Evolutionary conservation across 257 asterid species (phyloP), one percentile per base, ranked within the genome.

Genomic region (Jacaranda copaia): DNA sequence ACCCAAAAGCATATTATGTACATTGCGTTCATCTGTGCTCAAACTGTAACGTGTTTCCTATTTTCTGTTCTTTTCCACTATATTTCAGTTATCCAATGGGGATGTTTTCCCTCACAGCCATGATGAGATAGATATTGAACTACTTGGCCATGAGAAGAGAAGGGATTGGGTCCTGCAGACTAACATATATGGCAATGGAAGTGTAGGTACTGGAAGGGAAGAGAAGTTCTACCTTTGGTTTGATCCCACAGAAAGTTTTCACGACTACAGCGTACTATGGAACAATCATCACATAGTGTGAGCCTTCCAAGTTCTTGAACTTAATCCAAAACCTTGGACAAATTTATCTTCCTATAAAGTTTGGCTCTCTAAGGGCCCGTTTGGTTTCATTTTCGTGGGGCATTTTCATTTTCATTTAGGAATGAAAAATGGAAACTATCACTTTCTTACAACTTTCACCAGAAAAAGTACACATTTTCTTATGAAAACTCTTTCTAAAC

Each of bases 211-310:
- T 0, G 97, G 97, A 68, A 81, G 97, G 51, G 98, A 91, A 81
- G 98, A 93, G 80, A 93, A 93, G 70, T 80, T 93, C 73, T 88
- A 91, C 90, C 93, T 91, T 10, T 93, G 98, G 98, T 93, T 93
- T 62, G 97, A 93, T 77, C 98, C 97, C 5, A 93, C 97, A 7
- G 70, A 73, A 40, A 74, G 56, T 46, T 93, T 86, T 65, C 98
- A 93, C 75, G 90, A 89, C 79, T 93, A 91, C 72, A 84, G 79
- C 88, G 91, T 93, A 70, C 86, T 93, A 1, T 93, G 98, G 98
- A 93, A 93, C 86, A 81, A 73, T 72, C 96, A 91, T 79, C 98
- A 93, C 81, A 88, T 86, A 45, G 82, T 93, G 98, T 93, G 87
- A 81, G 89, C 42, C 8, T 18, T 43, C 6, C 60, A 8, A 58